A percentile compares a stretch with the other conserved stretches of the same genome.
Evolutionary conservation across 1,284 basidiomycete species (phyloP).

Genomic region (Sphagnurus paluster): DNA sequence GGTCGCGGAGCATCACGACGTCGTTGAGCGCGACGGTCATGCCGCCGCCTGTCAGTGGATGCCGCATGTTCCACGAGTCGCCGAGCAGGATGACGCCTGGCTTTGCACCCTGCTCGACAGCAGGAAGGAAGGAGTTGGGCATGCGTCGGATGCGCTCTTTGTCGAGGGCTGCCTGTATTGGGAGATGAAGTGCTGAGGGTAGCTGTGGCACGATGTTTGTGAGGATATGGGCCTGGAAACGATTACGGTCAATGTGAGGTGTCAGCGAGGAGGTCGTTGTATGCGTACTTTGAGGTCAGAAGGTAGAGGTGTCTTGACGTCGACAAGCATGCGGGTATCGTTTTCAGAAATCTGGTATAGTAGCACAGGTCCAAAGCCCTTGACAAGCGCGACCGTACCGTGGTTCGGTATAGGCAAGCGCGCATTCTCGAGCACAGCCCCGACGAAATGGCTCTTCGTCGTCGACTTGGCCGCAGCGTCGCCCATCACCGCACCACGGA

Average conservation of each 20-base stretch:
- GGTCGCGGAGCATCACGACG: constrained; percentile 69
- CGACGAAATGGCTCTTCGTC: constrained; percentile 81
- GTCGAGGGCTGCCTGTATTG: constrained; percentile 64
- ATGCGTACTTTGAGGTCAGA: constrained; percentile 73
- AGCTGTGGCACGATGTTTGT: constrained; percentile 78
- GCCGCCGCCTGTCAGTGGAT: constrained; percentile 95
- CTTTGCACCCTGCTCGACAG: constrained; percentile 79
- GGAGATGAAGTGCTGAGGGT: constrained; percentile 64
- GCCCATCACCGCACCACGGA: constrained; percentile 51
- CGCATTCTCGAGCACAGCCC: constrained; percentile 75
- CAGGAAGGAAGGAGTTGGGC: constrained; percentile 95
- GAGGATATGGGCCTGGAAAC: constrained; percentile 63
- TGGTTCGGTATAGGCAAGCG: constrained; percentile 80
- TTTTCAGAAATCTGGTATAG: constrained; percentile 78
- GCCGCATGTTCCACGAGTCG: constrained; percentile 99
- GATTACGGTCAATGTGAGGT: not conserved
- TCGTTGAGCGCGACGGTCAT: constrained; percentile 95
- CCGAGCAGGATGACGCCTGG: constrained; percentile 87
- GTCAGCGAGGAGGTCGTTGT: not conserved
- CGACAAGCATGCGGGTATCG: constrained; percentile 88
- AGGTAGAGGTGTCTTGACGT: constrained; percentile 87
- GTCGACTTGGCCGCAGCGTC: constrained; percentile 45
- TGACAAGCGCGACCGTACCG: constrained; percentile 83
- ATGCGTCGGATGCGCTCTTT: constrained; percentile 83
- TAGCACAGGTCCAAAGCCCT: constrained; percentile 79